Evolutionary conservation across 768 basidiomycete species (phyloP).

Genomic region (Phaeolepiota aurea): DNA sequence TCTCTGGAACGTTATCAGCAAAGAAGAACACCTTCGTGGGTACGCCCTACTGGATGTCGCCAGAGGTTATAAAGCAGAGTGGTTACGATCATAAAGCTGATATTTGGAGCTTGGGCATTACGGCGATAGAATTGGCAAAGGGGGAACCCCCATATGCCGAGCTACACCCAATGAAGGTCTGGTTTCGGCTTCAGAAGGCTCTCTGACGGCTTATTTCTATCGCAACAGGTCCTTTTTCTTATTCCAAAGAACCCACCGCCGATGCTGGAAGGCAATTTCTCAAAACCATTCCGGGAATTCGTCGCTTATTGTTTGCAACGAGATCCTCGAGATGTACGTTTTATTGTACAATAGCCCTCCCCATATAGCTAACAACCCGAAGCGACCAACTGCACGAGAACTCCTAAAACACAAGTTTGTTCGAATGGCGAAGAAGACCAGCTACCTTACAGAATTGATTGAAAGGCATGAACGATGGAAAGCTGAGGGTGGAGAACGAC

Average conservation of each 20-base stretch:
- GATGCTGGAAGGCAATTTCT: conserved; percentile 82
- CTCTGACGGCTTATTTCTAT: background rate
- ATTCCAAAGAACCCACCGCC: conserved; percentile 98
- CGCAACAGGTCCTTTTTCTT: conserved; percentile 82
- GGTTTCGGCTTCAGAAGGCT: conserved; percentile 10
- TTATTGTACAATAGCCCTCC: background rate
- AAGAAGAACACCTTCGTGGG: conserved; percentile 99
- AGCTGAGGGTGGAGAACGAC: conserved; percentile 74
- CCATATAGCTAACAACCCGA: conserved; percentile 10
- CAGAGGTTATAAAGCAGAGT: conserved; percentile 98
- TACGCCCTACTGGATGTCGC: conserved; percentile 99
- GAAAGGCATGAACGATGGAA: conserved; percentile 93
- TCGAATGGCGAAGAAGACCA: conserved; percentile 90
- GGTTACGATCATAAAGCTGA: conserved; percentile 99
- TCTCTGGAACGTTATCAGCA: conserved; percentile 85
- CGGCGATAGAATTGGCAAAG: conserved; percentile 94
- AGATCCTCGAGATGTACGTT: conserved; percentile 80
- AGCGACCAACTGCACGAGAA: conserved; percentile 94
- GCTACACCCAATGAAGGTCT: conserved; percentile 96
- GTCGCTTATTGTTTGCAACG: conserved; percentile 88
- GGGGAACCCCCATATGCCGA: conserved; percentile 99
- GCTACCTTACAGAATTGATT: conserved; percentile 90
- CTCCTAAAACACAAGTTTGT: conserved; percentile 96
- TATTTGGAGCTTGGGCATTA: conserved; percentile 97
- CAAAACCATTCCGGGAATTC: conserved; percentile 90